Percentiles rank a stretch among this genome's conserved stretches.
phyloP scores from a whole-genome alignment of 768 basidiomycete genomes.

The Boletus edulis region DNA sequence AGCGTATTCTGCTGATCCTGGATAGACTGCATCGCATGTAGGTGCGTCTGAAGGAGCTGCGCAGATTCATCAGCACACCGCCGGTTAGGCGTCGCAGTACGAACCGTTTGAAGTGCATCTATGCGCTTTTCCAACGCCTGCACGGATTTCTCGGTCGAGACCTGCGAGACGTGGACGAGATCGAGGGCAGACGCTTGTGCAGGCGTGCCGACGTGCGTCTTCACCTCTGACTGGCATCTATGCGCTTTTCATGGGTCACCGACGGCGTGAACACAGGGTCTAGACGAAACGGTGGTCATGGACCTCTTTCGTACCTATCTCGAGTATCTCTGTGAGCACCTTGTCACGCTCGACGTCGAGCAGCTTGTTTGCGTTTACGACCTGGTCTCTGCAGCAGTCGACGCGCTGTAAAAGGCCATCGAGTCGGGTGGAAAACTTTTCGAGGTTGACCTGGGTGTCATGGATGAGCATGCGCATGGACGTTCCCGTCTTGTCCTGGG shows the following conservation, averaged over 20 bases:
- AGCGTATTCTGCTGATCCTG: constrained; percentile 36
- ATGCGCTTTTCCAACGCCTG: constrained; percentile 52
- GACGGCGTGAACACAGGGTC: too few species aligned
- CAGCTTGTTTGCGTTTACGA: constrained; percentile 50
- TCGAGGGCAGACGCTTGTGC: constrained; percentile 46
- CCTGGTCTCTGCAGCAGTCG: constrained; percentile 51
- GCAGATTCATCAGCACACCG: constrained; percentile 27
- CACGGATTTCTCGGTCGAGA: constrained; percentile 37
- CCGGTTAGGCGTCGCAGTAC: constrained; percentile 1
- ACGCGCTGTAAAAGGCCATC: constrained; percentile 50
- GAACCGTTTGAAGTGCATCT: constrained; percentile 54
- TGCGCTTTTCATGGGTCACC: constrained; percentile 43
- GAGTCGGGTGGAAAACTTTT: constrained; percentile 59
- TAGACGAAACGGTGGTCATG: neutral
- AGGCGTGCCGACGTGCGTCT: constrained; percentile 55
- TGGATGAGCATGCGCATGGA: constrained; percentile 72
- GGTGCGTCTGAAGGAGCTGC: constrained; percentile 49
- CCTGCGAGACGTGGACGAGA: constrained; percentile 38
- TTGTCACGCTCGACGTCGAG: constrained; percentile 61
- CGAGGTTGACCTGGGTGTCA: constrained; percentile 70
- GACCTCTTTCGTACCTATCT: constrained; percentile 1
- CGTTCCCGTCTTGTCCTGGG: constrained; percentile 60
- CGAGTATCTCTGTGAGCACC: constrained; percentile 47
- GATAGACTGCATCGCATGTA: constrained; percentile 54
- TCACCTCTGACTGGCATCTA: constrained; percentile 59